phyloP scores from a whole-genome alignment of 495 filamentous ascomycete species.

The Penicillium canescens region DNA sequence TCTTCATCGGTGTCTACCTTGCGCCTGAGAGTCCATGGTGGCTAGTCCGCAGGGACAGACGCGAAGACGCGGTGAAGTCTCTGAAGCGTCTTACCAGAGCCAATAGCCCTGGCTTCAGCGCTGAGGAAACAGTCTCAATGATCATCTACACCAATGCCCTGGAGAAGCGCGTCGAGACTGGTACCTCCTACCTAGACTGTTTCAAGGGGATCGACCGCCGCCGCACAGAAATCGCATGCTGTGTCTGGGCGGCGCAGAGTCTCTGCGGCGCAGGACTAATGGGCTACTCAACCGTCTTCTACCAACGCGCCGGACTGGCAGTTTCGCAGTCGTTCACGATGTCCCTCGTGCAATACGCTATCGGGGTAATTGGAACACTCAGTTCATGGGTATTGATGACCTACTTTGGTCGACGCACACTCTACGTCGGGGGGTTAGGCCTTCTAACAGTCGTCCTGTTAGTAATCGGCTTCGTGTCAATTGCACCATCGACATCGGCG shows the following conservation, averaged over 20 bases:
- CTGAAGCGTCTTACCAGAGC: slow-evolving; percentile 62
- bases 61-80: slow-evolving; percentile 64
- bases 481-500: slow-evolving; percentile 39
- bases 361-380: slow-evolving; percentile 29
- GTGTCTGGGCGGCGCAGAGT: slow-evolving; percentile 79
- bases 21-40: slow-evolving; percentile 82
- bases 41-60: slow-evolving; percentile 68
- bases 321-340: slow-evolving; percentile 34
- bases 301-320: slow-evolving; percentile 42
- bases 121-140: slow-evolving; percentile 74
- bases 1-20: slow-evolving; percentile 66
- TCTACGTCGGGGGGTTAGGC: slow-evolving; percentile 53
- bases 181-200: slow-evolving; percentile 67
- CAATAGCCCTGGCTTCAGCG: slow-evolving; percentile 61
- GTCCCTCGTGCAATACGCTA: slow-evolving; percentile 26
- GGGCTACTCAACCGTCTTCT: slow-evolving; percentile 75
- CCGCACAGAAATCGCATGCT: slow-evolving; percentile 73
- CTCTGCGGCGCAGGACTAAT: slow-evolving; percentile 72
- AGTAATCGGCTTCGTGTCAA: slow-evolving; percentile 63
- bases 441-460: slow-evolving; percentile 50
- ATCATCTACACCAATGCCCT: slow-evolving; percentile 78
- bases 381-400: slow-evolving; percentile 31
- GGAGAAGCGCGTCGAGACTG: slow-evolving; percentile 62
- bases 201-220: slow-evolving; percentile 71
- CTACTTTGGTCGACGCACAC: slow-evolving; percentile 51